These are phyloP conservation scores for Fusarium transvaalense DNA, from an alignment of 2,329 filamentous ascomycete species.

Conservation along the genomic window DNA sequence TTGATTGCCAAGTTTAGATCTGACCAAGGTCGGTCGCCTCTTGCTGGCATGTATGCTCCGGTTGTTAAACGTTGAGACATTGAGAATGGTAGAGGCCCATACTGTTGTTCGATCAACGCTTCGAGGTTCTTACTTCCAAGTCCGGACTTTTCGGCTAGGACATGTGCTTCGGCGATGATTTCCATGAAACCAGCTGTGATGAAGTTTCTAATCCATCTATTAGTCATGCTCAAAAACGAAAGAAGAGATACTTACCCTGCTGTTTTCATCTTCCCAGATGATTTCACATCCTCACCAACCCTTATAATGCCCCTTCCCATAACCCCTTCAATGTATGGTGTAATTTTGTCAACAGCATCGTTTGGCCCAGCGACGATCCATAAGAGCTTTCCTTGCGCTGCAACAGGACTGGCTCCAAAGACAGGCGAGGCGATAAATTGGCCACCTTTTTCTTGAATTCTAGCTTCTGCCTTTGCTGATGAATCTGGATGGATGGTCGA, in stretches of 20 bases:
- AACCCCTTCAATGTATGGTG: slow-evolving; percentile 57
- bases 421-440: slow-evolving; percentile 61
- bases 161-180: slow-evolving; percentile 62
- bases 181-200: slow-evolving; percentile 64
- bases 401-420: slow-evolving; percentile 65
- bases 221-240: background rate
- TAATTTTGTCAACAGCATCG: slow-evolving; percentile 52
- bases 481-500: slow-evolving; percentile 64
- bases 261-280: slow-evolving; percentile 63
- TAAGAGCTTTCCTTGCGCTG: slow-evolving; percentile 60
- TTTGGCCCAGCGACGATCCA: slow-evolving; percentile 60
- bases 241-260: slow-evolving; percentile 52
- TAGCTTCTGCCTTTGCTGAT: slow-evolving; percentile 48
- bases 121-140: slow-evolving; percentile 58
- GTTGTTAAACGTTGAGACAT: slow-evolving; percentile 56
- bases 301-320: slow-evolving; percentile 58
- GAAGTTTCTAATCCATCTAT: slow-evolving; percentile 55
- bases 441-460: slow-evolving; percentile 49
- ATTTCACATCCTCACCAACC: slow-evolving; percentile 58
- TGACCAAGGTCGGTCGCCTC: slow-evolving; percentile 58
- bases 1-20: slow-evolving; percentile 64
- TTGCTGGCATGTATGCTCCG: slow-evolving; percentile 54
- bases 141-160: slow-evolving; percentile 61
- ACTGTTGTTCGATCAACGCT: slow-evolving; percentile 57
- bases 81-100: slow-evolving; percentile 53